These are phyloP conservation scores for Aspergillus indologenus DNA, from an alignment of 495 filamentous ascomycete genomes.

Conservation along the genomic window DNA sequence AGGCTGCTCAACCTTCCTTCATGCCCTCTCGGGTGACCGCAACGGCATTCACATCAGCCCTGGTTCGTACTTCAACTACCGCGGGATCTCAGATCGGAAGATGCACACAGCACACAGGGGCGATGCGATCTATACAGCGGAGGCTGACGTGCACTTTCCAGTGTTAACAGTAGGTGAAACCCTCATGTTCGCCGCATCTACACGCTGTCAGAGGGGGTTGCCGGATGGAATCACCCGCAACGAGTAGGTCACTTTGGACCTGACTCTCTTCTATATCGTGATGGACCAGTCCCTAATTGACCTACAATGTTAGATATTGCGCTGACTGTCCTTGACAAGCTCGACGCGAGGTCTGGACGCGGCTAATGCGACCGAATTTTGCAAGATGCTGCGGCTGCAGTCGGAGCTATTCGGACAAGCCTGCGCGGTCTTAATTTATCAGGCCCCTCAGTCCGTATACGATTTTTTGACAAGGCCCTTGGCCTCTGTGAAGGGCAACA, in stretches of 20 bases:
- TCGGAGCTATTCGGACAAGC: conserved; percentile 19
- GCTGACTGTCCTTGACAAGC: conserved; percentile 1
- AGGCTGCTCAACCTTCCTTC: conserved; percentile 68
- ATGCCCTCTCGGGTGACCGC: conserved; percentile 63
- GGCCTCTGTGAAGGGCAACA: conserved; percentile 76
- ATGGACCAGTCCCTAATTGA: too few relatives aligned
- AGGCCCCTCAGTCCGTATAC: conserved; percentile 83
- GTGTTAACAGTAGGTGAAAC: conserved; percentile 63
- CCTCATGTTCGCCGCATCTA: conserved; percentile 55
- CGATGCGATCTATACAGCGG: conserved; percentile 59
- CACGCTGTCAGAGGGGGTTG: conserved; percentile 42
- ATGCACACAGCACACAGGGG: conserved; percentile 63
- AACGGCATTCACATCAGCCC: conserved; percentile 62
- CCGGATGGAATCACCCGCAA: conserved; percentile 40
- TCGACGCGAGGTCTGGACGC: conserved; percentile 73
- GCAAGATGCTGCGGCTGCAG: conserved; percentile 53
- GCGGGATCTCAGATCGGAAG: conserved; percentile 66
- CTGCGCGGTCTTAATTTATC: conserved; percentile 72
- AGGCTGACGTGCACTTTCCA: conserved; percentile 64
- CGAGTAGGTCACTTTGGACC: too few relatives aligned
- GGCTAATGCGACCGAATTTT: conserved; percentile 64
- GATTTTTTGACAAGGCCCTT: conserved; percentile 83
- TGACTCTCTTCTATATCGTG: too few relatives aligned
- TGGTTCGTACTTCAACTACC: conserved; percentile 62
- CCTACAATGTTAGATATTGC: too few relatives aligned